Evolutionary conservation across 202 grass and related monocot genomes (phyloP), one percentile per base, ranked within the genome.

Genomic region (Thinopyrum obtusiflorum): DNA sequence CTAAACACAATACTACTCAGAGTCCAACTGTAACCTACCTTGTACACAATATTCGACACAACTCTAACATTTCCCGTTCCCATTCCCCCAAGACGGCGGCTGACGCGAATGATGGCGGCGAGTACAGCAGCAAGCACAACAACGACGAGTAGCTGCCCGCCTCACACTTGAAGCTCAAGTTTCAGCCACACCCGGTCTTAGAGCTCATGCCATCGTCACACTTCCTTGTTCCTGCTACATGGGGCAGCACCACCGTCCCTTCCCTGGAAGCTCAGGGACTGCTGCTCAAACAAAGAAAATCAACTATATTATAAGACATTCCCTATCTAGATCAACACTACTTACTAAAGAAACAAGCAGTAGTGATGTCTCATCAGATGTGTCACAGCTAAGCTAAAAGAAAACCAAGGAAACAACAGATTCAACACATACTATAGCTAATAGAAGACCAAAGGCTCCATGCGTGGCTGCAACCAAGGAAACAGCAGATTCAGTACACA

Each of bases 141-240:
- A 68, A 68, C 0, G 92, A 92, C 7, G 95, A 92, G 88, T 89
- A 98, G 85, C 93, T 95, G 25, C 89, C 87, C 10, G 73, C 91
- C 70, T 98, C 95, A 91, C 91, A 93, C 75, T 88, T 92, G 85
- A 93, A 92, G 84, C 92, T 93, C 55, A 90, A 85, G 84, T 95
- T 95, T 62, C 71, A 40, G 0, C 53, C 53, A 2, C 18, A 57
- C 53, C 92, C 89, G 5, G 61, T 14, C 61, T 10, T 25, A 0
- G 73, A 77, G 35, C 88, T 90, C 73, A 28, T 29, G 37, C 75
- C 89, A 14, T 78, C 89, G 3, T 98, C 89, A 4, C 85, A 51
- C 80, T 90, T 86, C 53, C 1, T n/a, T n/a, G n/a, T n/a, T n/a
- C n/a, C n/a, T n/a, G n/a, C n/a, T n/a, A n/a, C n/a, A n/a, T n/a